Evolutionary conservation across 345 rosid genomes (phyloP).

Genomic region (Melaleuca alternifolia): DNA sequence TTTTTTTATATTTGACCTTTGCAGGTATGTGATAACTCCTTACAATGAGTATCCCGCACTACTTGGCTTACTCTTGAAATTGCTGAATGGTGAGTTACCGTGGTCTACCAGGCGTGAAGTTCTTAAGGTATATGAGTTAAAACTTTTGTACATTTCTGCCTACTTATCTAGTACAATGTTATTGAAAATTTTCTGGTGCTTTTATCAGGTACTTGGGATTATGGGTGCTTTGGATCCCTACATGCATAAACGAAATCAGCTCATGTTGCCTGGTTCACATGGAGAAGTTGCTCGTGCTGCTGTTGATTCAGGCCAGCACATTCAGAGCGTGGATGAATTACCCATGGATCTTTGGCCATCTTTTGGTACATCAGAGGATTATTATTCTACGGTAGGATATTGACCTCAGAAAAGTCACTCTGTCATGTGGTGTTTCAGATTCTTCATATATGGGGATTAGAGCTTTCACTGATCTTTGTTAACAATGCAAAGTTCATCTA

Average conservation of each 20-base stretch:
- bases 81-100: constrained; percentile 88
- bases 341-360: constrained; percentile 92
- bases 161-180: neutral
- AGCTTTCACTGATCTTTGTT: neutral
- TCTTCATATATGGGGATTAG: neutral
- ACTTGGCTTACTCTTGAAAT: constrained; percentile 88
- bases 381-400: constrained; percentile 72
- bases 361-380: constrained; percentile 92
- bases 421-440: neutral
- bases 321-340: constrained; percentile 75
- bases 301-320: constrained; percentile 91
- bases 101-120: constrained; percentile 99
- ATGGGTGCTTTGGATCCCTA: constrained; percentile 99
- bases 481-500: neutral
- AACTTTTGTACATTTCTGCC: neutral
- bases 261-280: constrained; percentile 61
- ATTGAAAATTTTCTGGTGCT: constrained; percentile 13
- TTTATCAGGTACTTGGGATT: constrained; percentile 85
- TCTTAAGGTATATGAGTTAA: constrained; percentile 53
- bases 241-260: constrained; percentile 85
- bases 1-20: constrained; percentile 1
- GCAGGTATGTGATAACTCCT: constrained; percentile 92
- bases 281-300: constrained; percentile 86
- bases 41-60: constrained; percentile 86
- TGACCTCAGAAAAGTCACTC: neutral